These are phyloP conservation scores for Chlamydomonas eustigma DNA, from an alignment of 139 green algal genomes.

Conservation along the genomic window DNA sequence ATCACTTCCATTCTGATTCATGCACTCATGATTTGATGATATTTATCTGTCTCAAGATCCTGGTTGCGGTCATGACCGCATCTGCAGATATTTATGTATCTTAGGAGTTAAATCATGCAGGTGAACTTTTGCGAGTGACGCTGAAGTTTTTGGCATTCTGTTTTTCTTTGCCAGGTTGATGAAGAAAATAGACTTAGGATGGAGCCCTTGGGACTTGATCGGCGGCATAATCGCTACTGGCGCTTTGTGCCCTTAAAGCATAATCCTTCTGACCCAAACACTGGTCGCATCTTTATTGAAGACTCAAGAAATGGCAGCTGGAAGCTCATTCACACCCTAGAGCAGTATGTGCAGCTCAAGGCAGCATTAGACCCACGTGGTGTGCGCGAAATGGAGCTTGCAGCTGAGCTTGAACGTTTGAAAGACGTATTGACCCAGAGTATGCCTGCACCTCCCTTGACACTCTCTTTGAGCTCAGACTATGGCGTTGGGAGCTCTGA, in stretches of 20 bases:
- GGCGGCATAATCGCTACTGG: conserved; percentile 77
- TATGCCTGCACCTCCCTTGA: background rate
- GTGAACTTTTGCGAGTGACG: too few species aligned
- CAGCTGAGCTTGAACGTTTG: background rate
- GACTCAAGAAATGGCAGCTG: background rate
- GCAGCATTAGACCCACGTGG: background rate
- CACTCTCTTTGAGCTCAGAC: background rate
- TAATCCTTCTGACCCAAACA: background rate
- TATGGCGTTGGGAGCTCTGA: background rate
- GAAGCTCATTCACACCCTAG: background rate
- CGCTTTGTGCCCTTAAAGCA: conserved; percentile 27
- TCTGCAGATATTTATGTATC: too few species aligned
- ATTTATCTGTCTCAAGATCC: too few species aligned
- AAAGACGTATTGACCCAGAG: background rate
- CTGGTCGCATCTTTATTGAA: background rate
- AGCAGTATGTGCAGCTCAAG: background rate
- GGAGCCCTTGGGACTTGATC: conserved; percentile 72
- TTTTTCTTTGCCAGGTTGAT: conserved; percentile 5
- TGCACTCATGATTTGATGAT: too few species aligned
- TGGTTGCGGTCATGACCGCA: too few species aligned
- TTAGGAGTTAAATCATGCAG: too few species aligned
- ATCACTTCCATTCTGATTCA: too few species aligned
- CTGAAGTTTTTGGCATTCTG: too few species aligned
- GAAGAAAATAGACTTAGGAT: conserved; percentile 18
- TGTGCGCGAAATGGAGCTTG: conserved; percentile 8